Conservation (phyloP, 495 filamentous ascomycete species). For the Parathielavia appendiculata region DNA sequence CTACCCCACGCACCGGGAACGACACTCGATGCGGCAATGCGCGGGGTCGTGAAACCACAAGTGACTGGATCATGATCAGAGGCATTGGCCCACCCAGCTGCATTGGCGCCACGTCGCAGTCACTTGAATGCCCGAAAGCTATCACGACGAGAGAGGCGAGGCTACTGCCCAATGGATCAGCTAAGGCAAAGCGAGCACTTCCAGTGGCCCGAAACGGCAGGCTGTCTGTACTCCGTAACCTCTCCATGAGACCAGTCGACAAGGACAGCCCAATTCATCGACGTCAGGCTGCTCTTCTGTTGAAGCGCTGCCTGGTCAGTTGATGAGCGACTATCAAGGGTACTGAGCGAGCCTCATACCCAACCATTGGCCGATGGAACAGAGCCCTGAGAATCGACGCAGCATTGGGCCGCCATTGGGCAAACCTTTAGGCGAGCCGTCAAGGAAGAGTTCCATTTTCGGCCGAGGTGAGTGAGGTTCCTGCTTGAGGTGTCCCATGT, state of each 20-base stretch:
- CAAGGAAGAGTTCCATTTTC: background rate
- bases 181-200: background rate
- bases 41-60: constrained; percentile 17
- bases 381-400: constrained; percentile 9
- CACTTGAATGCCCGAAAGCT: constrained; percentile 19
- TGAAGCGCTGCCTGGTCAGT: background rate
- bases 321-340: constrained; percentile 3
- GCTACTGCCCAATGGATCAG: constrained; percentile 13
- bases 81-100: constrained; percentile 36
- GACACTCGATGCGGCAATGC: constrained; percentile 18
- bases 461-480: constrained; percentile 10
- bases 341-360: constrained; percentile 7
- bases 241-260: background rate
- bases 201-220: background rate
- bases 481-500: background rate
- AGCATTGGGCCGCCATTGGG: constrained; percentile 19
- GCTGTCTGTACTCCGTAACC: no score
- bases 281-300: background rate
- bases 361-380: constrained; percentile 9
- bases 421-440: constrained; percentile 2
- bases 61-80: constrained; percentile 6
- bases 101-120: constrained; percentile 52
- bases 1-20: constrained; percentile 25
- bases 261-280: background rate
- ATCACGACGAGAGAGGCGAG: constrained; percentile 25